A percentile compares a stretch with the other conserved stretches of the same genome.
phyloP scores from a whole-genome alignment of 192 early-diverging fungal species.

The Podila horticola region DNA sequence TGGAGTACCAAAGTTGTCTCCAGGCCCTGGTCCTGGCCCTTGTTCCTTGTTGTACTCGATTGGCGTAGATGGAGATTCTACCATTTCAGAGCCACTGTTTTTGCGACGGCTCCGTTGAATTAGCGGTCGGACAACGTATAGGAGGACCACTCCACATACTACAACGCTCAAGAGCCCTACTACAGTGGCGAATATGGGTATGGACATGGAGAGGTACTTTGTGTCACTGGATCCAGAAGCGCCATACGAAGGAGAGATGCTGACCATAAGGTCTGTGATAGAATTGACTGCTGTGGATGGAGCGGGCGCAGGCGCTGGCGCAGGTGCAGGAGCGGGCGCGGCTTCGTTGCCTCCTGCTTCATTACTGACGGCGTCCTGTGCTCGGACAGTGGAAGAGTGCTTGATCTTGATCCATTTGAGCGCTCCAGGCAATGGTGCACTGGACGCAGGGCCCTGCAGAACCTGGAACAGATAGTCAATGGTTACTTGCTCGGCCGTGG shows the following conservation, averaged over 20 bases:
- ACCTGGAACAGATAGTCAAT: slow-evolving; percentile 25
- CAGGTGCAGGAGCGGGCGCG: neutral
- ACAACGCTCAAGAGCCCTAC: neutral
- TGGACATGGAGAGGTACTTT: slow-evolving; percentile 8
- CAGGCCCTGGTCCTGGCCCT: neutral
- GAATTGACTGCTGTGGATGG: neutral
- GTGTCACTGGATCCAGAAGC: neutral
- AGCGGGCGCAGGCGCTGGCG: neutral
- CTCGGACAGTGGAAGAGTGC: neutral
- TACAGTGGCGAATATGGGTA: neutral
- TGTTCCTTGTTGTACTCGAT: neutral
- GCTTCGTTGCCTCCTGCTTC: neutral
- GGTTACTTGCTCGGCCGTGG: slow-evolving; percentile 10
- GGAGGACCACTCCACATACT: neutral
- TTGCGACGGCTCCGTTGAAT: neutral
- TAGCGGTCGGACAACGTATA: neutral
- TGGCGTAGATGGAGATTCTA: neutral
- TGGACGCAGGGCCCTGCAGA: slow-evolving; percentile 22
- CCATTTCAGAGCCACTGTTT: neutral
- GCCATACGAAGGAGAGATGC: neutral
- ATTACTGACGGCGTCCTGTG: neutral
- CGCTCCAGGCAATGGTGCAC: slow-evolving; percentile 9
- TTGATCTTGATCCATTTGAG: slow-evolving; percentile 5
- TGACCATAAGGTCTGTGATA: neutral
- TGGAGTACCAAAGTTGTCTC: neutral